These are phyloP conservation scores for Cardamine chenopodiifolia DNA, from an alignment of 345 rosid species.

Conservation along the genomic window DNA sequence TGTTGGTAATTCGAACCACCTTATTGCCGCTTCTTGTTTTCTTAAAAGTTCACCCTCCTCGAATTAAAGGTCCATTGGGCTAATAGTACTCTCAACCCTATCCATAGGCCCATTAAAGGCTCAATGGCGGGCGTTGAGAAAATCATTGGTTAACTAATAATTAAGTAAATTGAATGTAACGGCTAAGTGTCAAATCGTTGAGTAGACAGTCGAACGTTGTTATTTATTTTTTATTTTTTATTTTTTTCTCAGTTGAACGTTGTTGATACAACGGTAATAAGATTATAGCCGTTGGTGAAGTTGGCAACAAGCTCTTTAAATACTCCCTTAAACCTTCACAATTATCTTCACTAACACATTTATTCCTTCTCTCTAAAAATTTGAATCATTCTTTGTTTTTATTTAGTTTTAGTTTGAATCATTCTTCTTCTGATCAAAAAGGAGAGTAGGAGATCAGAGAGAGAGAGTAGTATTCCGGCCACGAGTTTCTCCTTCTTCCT, in stretches of 20 bases:
- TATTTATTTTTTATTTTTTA: too few relatives aligned
- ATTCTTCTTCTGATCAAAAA: neutral
- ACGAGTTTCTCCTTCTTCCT: neutral
- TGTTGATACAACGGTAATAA: neutral
- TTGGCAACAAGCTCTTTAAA: neutral
- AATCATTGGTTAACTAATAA: neutral
- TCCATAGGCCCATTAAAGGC: neutral
- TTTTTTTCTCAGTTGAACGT: neutral
- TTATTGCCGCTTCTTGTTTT: constrained; percentile 44
- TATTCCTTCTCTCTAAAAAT: neutral
- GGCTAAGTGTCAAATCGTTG: neutral
- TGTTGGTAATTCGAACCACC: constrained; percentile 40
- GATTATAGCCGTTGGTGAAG: neutral
- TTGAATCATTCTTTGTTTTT: too few relatives aligned
- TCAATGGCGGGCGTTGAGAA: neutral
- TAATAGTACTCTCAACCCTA: neutral
- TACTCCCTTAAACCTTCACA: neutral
- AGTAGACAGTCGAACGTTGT: neutral
- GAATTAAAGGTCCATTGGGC: constrained; percentile 26
- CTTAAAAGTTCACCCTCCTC: neutral
- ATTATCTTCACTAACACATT: neutral
- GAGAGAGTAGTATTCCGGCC: neutral
- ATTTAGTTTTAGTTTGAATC: neutral
- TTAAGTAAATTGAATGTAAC: neutral
- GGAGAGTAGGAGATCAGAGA: neutral